Conservation (phyloP, 1,284 basidiomycete species). For the Moesziomyces globuligerus region DNA sequence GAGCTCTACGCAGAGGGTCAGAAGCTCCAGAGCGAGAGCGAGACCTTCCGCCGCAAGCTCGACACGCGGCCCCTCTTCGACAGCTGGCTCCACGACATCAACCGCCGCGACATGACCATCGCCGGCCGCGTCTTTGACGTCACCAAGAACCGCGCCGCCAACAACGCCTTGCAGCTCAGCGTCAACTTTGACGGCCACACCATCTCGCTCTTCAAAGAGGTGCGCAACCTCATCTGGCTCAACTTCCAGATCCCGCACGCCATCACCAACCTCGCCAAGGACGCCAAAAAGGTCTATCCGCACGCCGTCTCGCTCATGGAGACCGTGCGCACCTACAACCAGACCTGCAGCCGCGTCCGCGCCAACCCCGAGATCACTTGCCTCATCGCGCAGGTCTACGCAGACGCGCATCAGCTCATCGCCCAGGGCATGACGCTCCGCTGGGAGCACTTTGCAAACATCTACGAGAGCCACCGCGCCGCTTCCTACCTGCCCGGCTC, state of each 20-base stretch:
- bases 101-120: conserved; percentile 84
- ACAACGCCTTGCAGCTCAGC: conserved; percentile 77
- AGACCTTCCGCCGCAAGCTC: conserved; percentile 93
- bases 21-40: conserved; percentile 89
- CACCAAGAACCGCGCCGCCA: conserved; percentile 75
- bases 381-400: conserved; percentile 70
- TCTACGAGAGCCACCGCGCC: conserved; percentile 72
- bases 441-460: conserved; percentile 85
- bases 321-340: conserved; percentile 93
- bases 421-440: conserved; percentile 78
- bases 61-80: conserved; percentile 93
- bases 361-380: conserved; percentile 87
- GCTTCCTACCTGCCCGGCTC: conserved; percentile 64
- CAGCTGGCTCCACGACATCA: conserved; percentile 95
- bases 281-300: conserved; percentile 96
- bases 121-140: conserved; percentile 97
- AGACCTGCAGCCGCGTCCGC: conserved; percentile 87
- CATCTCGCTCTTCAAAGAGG: conserved; percentile 97
- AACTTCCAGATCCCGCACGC: conserved; percentile 94
- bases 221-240: conserved; percentile 92
- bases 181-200: conserved; percentile 99
- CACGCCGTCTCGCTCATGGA: conserved; percentile 96
- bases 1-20: conserved; percentile 99
- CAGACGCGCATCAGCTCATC: conserved; percentile 55
- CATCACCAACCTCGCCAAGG: conserved; percentile 94